These are phyloP conservation scores for Esteya vermicola DNA, from an alignment of 2,329 filamentous ascomycete genomes.

Conservation along the genomic window DNA sequence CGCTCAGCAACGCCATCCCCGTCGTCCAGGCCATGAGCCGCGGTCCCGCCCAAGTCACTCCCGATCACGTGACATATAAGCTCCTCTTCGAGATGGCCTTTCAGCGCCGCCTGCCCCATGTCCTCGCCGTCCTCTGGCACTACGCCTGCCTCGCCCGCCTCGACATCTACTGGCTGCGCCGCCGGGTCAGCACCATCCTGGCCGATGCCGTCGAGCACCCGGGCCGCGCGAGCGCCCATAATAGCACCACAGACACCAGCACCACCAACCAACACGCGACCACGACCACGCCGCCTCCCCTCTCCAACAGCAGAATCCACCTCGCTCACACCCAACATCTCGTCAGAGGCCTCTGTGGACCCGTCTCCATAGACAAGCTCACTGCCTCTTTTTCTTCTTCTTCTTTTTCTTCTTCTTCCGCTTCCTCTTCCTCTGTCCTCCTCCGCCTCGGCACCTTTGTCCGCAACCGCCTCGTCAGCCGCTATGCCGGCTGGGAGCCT, in stretches of 20 bases:
- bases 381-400: too few relatives aligned
- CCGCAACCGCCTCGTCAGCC: conserved; percentile 2
- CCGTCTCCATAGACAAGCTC: too few relatives aligned
- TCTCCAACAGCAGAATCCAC: neutral
- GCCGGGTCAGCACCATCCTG: conserved; percentile 7
- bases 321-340: neutral
- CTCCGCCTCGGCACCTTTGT: conserved; percentile 1
- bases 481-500: conserved; percentile 8
- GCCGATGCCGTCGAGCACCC: neutral
- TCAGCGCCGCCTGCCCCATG: conserved; percentile 16
- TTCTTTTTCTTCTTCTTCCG: neutral
- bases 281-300: neutral
- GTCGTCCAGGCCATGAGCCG: conserved; percentile 12
- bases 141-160: conserved; percentile 16
- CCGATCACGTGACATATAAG: conserved; percentile 20
- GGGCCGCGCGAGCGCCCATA: too few relatives aligned
- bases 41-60: conserved; percentile 7
- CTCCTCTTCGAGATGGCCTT: conserved; percentile 24
- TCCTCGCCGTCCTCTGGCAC: conserved; percentile 19
- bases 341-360: too few relatives aligned
- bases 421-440: neutral
- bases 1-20: conserved; percentile 11
- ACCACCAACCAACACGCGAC: neutral
- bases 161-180: conserved; percentile 16
- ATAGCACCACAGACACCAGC: neutral